phyloP scores from a whole-genome alignment of 2,329 filamentous ascomycete genomes.

The Parastagonospora nodorum region DNA sequence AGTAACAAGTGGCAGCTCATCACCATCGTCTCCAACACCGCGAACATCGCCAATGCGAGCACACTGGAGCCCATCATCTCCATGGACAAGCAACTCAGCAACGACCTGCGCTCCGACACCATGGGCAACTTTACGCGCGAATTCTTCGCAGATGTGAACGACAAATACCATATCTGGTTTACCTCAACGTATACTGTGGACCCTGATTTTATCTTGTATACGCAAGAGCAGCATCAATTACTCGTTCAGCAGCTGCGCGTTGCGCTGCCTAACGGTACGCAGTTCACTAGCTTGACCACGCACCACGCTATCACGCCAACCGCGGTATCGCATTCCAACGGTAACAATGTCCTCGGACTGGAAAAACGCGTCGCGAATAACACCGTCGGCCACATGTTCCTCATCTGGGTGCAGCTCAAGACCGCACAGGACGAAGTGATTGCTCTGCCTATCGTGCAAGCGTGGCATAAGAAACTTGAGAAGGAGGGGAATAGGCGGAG shows the following conservation, averaged over 20 bases:
- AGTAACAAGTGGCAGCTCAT: not conserved
- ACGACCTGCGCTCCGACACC: not conserved
- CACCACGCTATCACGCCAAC: not conserved
- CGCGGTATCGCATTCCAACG: not conserved
- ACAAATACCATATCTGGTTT: not conserved
- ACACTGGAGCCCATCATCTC: not conserved
- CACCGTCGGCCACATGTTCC: too few species aligned
- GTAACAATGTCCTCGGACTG: too few species aligned
- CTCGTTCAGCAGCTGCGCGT: not conserved
- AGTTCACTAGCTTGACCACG: not conserved
- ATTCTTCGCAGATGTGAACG: not conserved
- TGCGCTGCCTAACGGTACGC: not conserved
- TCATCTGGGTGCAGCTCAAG: too few species aligned
- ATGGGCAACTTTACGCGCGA: not conserved
- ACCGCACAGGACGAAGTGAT: too few species aligned
- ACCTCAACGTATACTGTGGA: not conserved
- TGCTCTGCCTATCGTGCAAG: too few species aligned
- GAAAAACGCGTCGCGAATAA: too few species aligned
- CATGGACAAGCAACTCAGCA: not conserved
- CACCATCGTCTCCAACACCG: not conserved
- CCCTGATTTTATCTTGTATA: not conserved
- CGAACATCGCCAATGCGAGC: not conserved
- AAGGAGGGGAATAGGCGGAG: too few species aligned
- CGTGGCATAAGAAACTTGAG: too few species aligned
- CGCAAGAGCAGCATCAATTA: not conserved